These are phyloP conservation scores for Saccharomyces hybrid DNA, from an alignment of 1,139 yeast genomes.

Conservation along the genomic window DNA sequence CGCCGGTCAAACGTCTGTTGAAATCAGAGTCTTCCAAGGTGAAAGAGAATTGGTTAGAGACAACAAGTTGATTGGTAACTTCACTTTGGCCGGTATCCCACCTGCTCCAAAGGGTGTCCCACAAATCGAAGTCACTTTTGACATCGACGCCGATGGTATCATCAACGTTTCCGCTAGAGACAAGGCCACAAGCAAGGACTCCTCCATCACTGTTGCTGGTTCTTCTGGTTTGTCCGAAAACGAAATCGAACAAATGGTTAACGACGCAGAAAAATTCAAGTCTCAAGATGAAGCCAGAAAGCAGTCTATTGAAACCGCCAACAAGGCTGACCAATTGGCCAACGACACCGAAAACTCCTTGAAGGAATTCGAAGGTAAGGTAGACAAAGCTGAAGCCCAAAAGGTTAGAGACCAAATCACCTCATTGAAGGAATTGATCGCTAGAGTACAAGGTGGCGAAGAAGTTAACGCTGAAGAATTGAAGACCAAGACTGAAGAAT, in stretches of 20 bases:
- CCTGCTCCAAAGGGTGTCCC: conserved; percentile 98
- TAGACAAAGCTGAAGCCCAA: conserved; percentile 63
- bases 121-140: conserved; percentile 93
- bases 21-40: conserved; percentile 93
- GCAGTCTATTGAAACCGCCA: conserved; percentile 79
- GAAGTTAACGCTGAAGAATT: conserved; percentile 87
- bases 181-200: conserved; percentile 94
- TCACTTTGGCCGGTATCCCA: conserved; percentile 89
- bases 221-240: conserved; percentile 93
- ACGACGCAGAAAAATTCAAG: conserved; percentile 87
- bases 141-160: conserved; percentile 92
- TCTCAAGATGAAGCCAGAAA: conserved; percentile 78
- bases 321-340: conserved; percentile 72
- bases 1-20: conserved; percentile 92
- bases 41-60: conserved; percentile 94
- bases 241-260: conserved; percentile 90
- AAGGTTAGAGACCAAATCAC: conserved; percentile 91
- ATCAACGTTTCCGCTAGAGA: conserved; percentile 88
- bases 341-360: conserved; percentile 84
- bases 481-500: conserved; percentile 86
- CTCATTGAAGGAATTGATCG: conserved; percentile 82
- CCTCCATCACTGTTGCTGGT: conserved; percentile 89
- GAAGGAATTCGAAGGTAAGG: conserved; percentile 69
- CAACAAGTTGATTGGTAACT: conserved; percentile 89
- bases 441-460: conserved; percentile 76